Percentiles rank a stretch among this genome's conserved stretches.
These are phyloP conservation scores for Xylaria curta DNA, from an alignment of 495 filamentous ascomycete species.

Conservation along the genomic window DNA sequence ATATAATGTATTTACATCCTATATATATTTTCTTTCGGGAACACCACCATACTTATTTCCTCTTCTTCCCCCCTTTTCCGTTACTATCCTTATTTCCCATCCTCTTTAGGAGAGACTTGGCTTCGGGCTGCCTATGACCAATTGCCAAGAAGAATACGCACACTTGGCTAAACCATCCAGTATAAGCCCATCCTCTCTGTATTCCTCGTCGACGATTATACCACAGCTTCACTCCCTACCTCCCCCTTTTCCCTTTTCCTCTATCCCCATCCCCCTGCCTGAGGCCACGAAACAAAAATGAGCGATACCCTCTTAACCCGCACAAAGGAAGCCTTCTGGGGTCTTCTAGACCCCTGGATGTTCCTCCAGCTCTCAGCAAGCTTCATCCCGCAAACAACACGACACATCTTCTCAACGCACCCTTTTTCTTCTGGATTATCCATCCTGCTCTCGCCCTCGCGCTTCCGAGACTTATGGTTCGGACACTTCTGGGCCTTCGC, in stretches of 20 bases:
- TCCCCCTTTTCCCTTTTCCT: background rate
- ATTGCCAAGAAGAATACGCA: background rate
- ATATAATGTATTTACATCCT: slow-evolving; percentile 1
- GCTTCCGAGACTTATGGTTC: slow-evolving; percentile 56
- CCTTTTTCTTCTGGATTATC: slow-evolving; percentile 17
- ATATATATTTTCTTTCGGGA: background rate
- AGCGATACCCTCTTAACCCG: slow-evolving; percentile 23
- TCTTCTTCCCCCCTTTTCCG: background rate
- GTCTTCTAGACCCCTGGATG: slow-evolving; percentile 45
- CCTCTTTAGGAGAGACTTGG: background rate
- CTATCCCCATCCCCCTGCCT: too few relatives aligned
- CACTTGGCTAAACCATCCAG: background rate
- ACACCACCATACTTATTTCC: background rate
- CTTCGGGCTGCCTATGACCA: background rate
- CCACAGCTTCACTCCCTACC: background rate
- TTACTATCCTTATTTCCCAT: background rate
- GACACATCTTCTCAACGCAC: slow-evolving; percentile 35
- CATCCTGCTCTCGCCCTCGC: slow-evolving; percentile 41
- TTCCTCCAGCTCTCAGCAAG: slow-evolving; percentile 48
- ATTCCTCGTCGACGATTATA: background rate
- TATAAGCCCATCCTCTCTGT: background rate
- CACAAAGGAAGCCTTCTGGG: slow-evolving; percentile 28
- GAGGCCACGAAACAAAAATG: slow-evolving; percentile 3
- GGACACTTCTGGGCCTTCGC: slow-evolving; percentile 51
- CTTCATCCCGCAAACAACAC: slow-evolving; percentile 46